phyloP scores from a whole-genome alignment of 139 green algal genomes.

The Closterium sp. region DNA sequence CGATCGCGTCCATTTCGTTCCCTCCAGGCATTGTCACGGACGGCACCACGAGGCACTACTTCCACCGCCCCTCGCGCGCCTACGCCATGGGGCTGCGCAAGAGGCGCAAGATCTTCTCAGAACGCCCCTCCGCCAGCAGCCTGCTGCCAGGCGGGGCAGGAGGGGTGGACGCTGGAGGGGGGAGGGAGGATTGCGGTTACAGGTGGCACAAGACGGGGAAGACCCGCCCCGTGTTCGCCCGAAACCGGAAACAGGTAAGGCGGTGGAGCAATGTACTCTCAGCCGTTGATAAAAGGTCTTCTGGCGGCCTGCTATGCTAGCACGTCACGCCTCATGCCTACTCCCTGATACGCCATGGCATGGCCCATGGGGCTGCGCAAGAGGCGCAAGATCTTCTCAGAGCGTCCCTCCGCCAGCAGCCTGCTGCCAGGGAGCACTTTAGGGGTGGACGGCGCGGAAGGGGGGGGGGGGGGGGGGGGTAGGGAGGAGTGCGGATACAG shows the following conservation, averaged over 20 bases:
- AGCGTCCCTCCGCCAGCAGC: neutral
- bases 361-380: too few species aligned
- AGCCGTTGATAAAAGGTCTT: too few species aligned
- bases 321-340: too few species aligned
- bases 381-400: constrained; percentile 22
- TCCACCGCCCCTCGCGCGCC: constrained; percentile 10
- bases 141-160: neutral
- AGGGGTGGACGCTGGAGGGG: neutral
- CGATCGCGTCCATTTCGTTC: too few species aligned
- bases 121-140: neutral
- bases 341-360: too few species aligned
- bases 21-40: constrained; percentile 7
- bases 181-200: neutral
- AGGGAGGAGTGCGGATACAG: neutral
- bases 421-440: neutral
- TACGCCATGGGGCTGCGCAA: constrained; percentile 18
- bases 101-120: constrained; percentile 12
- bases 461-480: neutral
- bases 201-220: constrained; percentile 45
- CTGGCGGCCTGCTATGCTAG: too few species aligned
- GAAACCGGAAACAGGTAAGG: neutral
- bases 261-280: too few species aligned
- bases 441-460: too few species aligned
- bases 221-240: constrained; percentile 13
- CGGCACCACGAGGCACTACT: constrained; percentile 21